These are phyloP conservation scores for Xylogone sp. DNA, from an alignment of 2,329 filamentous ascomycete genomes.

Conservation along the genomic window DNA sequence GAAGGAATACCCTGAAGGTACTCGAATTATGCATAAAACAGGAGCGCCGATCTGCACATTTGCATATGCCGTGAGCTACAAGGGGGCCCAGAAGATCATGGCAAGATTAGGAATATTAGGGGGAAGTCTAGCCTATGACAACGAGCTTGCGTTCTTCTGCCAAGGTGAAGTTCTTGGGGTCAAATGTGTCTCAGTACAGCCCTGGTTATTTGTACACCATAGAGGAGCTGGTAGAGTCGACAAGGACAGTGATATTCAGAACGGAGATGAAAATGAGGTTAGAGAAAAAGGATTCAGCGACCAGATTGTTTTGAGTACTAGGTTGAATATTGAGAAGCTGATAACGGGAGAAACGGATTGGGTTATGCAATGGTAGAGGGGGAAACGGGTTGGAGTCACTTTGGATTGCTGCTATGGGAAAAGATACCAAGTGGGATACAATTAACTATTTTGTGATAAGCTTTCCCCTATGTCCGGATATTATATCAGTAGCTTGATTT, in stretches of 20 bases:
- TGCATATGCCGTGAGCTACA: constrained; percentile 29
- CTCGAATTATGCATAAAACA: constrained; percentile 25
- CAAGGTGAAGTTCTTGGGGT: constrained; percentile 25
- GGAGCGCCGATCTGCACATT: constrained; percentile 27
- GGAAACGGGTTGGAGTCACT: too few species aligned
- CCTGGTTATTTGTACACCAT: constrained; percentile 32
- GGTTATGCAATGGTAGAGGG: constrained; percentile 8
- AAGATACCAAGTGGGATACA: too few species aligned
- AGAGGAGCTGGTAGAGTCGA: constrained; percentile 23
- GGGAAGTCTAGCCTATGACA: constrained; percentile 25
- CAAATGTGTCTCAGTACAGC: constrained; percentile 32
- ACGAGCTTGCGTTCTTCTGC: constrained; percentile 29
- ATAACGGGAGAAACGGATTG: constrained; percentile 13
- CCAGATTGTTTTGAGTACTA: constrained; percentile 32
- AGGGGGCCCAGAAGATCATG: constrained; percentile 49
- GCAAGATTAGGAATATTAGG: constrained; percentile 49
- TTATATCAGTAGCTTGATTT: too few species aligned
- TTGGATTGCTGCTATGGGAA: too few species aligned
- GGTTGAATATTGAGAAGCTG: constrained; percentile 30
- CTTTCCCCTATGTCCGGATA: too few species aligned
- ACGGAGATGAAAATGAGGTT: constrained; percentile 5
- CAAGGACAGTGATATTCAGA: constrained; percentile 30
- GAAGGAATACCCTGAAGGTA: constrained; percentile 9
- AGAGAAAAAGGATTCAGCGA: constrained; percentile 30
- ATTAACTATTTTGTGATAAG: too few species aligned